Conservation (phyloP, 129 eudicot species). For the Kitagawia praeruptora region DNA sequence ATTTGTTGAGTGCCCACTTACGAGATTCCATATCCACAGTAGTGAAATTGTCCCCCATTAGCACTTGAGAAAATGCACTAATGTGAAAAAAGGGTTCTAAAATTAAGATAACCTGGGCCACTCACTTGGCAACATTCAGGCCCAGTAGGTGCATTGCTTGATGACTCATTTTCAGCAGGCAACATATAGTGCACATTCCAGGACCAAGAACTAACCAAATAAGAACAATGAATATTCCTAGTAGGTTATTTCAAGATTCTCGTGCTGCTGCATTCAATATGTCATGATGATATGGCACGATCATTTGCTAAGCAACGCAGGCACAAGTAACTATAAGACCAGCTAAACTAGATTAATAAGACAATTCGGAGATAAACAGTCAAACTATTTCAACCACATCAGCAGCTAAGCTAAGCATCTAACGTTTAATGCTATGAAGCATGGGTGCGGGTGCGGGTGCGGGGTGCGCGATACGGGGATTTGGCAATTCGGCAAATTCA, state of each 20-base stretch:
- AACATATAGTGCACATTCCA: slow-evolving; percentile 4
- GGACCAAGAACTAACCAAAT: slow-evolving; percentile 20
- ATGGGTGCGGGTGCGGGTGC: too few relatives aligned
- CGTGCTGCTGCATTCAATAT: slow-evolving; percentile 13
- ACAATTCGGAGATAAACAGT: neutral
- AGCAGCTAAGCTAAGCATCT: neutral
- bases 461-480: too few relatives aligned
- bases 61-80: slow-evolving; percentile 22
- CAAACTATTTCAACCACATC: neutral
- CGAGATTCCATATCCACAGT: neutral
- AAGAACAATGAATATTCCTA: slow-evolving; percentile 28
- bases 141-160: slow-evolving; percentile 22
- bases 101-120: slow-evolving; percentile 14
- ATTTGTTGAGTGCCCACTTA: neutral
- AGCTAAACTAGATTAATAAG: neutral
- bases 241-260: slow-evolving; percentile 36
- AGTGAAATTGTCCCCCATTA: slow-evolving; percentile 23
- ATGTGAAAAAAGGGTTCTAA: slow-evolving; percentile 18
- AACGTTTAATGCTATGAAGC: too few relatives aligned
- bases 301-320: neutral
- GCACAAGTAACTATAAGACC: neutral
- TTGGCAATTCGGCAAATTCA: too few relatives aligned
- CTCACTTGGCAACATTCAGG: slow-evolving; percentile 13
- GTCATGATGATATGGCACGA: neutral
- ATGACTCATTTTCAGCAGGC: slow-evolving; percentile 18